A percentile compares a stretch with the other conserved stretches of the same genome.
Evolutionary conservation across 306 rosid species (phyloP).

Genomic region (Alnus glutinosa): DNA sequence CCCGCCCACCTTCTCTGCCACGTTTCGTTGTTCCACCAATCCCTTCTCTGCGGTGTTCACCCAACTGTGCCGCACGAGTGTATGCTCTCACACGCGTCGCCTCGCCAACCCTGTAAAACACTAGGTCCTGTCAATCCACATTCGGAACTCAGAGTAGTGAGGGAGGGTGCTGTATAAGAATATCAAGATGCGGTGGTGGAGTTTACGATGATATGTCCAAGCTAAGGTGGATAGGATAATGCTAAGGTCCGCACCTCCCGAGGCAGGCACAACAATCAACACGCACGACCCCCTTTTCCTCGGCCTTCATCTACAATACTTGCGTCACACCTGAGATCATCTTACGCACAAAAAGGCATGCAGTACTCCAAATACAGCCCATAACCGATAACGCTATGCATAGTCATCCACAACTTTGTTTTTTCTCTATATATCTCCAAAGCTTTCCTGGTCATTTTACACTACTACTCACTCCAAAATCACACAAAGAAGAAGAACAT

Average conservation of each 20-base stretch:
- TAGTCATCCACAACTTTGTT: conserved; percentile 15
- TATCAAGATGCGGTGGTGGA: conserved; percentile 55
- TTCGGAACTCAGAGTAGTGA: neutral
- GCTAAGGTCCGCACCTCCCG: conserved; percentile 42
- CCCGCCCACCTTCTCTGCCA: conserved; percentile 28
- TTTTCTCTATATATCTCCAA: neutral
- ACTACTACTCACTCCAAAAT: neutral
- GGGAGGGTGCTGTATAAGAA: conserved; percentile 69
- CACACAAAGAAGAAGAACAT: neutral
- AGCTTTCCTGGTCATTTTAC: neutral
- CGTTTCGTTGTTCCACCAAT: conserved; percentile 51
- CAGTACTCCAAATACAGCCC: conserved; percentile 15
- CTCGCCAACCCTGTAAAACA: conserved; percentile 17
- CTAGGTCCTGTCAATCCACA: neutral
- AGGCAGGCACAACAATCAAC: conserved; percentile 46
- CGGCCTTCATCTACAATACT: neutral
- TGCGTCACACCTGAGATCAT: conserved; percentile 18
- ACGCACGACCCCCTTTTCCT: conserved; percentile 20
- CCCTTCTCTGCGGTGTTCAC: conserved; percentile 34
- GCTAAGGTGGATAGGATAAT: conserved; percentile 52
- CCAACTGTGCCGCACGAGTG: conserved; percentile 22
- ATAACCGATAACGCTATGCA: conserved; percentile 14
- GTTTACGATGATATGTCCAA: conserved; percentile 39
- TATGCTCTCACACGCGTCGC: conserved; percentile 40
- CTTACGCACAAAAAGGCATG: conserved; percentile 34